Conservation (phyloP, 106 monocot genomes). For the Phalaenopsis equestris region DNA sequence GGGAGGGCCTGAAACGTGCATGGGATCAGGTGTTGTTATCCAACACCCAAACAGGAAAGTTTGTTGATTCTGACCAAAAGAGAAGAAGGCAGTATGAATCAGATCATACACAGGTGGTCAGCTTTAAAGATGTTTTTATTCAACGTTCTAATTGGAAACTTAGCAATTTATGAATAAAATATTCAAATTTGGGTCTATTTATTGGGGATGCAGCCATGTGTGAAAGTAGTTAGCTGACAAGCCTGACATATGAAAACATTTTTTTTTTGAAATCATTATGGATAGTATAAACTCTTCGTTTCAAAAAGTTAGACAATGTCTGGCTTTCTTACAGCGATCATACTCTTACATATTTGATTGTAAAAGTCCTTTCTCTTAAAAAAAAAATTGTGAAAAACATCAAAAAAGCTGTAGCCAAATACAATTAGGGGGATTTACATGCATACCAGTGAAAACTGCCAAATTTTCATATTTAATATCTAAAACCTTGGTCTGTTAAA, state of each 20-base stretch:
- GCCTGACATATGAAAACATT: not conserved
- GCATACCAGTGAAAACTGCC: no score
- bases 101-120: slow-evolving; percentile 80
- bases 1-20: slow-evolving; percentile 40
- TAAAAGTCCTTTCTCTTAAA: not conserved
- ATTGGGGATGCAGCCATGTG: no score
- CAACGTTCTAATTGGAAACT: not conserved
- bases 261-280: not conserved
- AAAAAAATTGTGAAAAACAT: no score
- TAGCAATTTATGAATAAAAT: not conserved
- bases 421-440: no score
- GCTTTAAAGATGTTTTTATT: not conserved
- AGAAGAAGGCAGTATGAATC: slow-evolving; percentile 48
- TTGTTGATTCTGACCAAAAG: not conserved
- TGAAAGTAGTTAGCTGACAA: not conserved
- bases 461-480: no score
- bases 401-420: no score
- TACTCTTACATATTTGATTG: not conserved
- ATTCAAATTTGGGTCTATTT: not conserved
- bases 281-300: not conserved
- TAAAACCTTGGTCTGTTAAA: no score
- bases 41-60: not conserved
- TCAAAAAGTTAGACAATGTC: not conserved
- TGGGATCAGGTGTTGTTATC: not conserved
- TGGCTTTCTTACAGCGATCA: not conserved